These are phyloP conservation scores for Aethionema arabicum DNA, from an alignment of 345 rosid genomes.

Conservation along the genomic window DNA sequence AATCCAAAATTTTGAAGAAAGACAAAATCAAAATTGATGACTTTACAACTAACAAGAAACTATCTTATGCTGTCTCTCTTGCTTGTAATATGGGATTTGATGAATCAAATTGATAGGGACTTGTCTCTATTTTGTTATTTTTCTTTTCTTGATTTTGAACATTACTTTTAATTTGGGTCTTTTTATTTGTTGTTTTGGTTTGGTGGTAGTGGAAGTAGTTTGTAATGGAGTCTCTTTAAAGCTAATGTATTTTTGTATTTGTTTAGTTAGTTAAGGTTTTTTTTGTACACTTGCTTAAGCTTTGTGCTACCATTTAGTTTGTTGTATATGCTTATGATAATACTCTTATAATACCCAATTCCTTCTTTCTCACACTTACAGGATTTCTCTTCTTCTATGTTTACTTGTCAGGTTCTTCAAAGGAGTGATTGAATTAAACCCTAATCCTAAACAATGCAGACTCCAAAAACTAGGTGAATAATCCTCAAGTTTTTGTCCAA, in stretches of 20 bases:
- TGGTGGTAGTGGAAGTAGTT: conserved; percentile 92
- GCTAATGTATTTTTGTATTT: conserved; percentile 49
- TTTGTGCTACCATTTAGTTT: conserved; percentile 41
- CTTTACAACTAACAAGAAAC: conserved; percentile 29
- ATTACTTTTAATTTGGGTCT: conserved; percentile 27
- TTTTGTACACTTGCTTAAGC: conserved; percentile 37
- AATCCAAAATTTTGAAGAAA: conserved; percentile 17
- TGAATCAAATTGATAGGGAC: conserved; percentile 32
- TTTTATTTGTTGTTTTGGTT: conserved; percentile 44
- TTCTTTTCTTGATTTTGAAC: conserved; percentile 24
- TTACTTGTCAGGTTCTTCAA: conserved; percentile 52
- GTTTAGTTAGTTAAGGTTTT: conserved; percentile 48
- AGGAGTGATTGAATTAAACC: conserved; percentile 11
- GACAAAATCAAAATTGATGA: conserved; percentile 25
- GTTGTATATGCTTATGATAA: conserved; percentile 39
- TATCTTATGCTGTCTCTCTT: conserved; percentile 13
- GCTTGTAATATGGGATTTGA: conserved; percentile 34
- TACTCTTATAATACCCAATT: conserved; percentile 29
- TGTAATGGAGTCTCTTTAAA: conserved; percentile 81
- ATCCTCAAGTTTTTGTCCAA: conserved; percentile 17
- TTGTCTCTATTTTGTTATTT: neutral
- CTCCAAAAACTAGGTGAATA: conserved; percentile 75
- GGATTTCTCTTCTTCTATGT: conserved; percentile 40
- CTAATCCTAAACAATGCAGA: conserved; percentile 61
- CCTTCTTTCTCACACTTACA: conserved; percentile 40